Percentiles rank a stretch among this genome's conserved stretches.
Evolutionary conservation across 495 filamentous ascomycete species (phyloP).

Genomic region (Rostrohypoxylon terebratum): DNA sequence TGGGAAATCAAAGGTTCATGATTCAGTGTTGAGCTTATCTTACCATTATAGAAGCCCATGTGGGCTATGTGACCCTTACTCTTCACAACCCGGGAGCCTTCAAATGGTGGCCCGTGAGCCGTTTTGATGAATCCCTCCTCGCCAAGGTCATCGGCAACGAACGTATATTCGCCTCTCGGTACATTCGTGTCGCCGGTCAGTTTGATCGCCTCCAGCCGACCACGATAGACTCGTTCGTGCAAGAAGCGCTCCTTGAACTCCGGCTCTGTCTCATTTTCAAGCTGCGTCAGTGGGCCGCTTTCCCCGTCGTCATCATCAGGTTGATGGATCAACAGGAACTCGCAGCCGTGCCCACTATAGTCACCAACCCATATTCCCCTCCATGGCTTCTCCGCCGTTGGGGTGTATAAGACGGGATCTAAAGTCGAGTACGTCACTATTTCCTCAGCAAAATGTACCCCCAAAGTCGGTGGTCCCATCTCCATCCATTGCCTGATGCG

Average conservation of each 20-base stretch:
- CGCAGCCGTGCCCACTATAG: conserved; percentile 87
- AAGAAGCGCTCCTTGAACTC: conserved; percentile 54
- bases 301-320: conserved; percentile 58
- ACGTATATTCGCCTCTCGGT: conserved; percentile 85
- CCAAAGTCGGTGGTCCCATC: conserved; percentile 54
- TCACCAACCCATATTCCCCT: conserved; percentile 94
- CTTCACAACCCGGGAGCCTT: conserved; percentile 78
- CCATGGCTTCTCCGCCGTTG: conserved; percentile 81
- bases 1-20: neutral
- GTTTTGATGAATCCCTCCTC: conserved; percentile 64
- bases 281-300: conserved; percentile 46
- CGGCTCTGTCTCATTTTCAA: conserved; percentile 55
- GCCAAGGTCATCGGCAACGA: conserved; percentile 80
- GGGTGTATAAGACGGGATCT: conserved; percentile 75
- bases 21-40: conserved; percentile 44
- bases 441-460: conserved; percentile 68
- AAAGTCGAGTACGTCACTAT: conserved; percentile 82
- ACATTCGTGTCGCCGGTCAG: conserved; percentile 91
- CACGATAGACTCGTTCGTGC: conserved; percentile 60
- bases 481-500: conserved; percentile 79
- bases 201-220: conserved; percentile 83
- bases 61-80: conserved; percentile 82
- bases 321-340: conserved; percentile 85
- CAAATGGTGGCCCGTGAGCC: conserved; percentile 75
- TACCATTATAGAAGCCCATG: conserved; percentile 75